Evolutionary conservation across 2,329 filamentous ascomycete species (phyloP).

Genomic region (Botrytis medusae): DNA sequence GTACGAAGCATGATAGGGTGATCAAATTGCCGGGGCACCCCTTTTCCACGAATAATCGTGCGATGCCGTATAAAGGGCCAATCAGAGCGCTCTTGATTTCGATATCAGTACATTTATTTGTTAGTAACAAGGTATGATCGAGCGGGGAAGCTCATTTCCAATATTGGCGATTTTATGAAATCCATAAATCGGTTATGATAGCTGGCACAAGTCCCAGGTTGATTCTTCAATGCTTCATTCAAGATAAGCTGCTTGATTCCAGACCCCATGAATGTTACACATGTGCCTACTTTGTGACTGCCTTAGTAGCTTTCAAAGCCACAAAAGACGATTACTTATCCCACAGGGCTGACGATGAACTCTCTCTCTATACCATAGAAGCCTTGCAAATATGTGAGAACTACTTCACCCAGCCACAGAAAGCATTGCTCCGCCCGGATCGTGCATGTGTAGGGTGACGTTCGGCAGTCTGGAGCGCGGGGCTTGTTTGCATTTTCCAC

Average conservation of each 20-base stretch:
- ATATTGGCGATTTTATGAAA: not conserved
- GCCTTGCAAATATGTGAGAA: slow-evolving; percentile 16
- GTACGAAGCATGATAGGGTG: slow-evolving; percentile 2
- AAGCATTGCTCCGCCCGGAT: slow-evolving; percentile 12
- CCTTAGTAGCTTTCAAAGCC: slow-evolving; percentile 11
- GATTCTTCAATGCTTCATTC: not conserved
- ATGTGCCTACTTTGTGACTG: not conserved
- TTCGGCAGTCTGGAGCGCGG: slow-evolving; percentile 17
- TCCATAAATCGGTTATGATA: not conserved
- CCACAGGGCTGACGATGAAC: slow-evolving; percentile 19
- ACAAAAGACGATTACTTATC: not conserved
- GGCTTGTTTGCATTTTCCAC: slow-evolving; percentile 16
- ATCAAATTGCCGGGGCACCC: not conserved
- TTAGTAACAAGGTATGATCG: not conserved
- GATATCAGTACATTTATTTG: not conserved
- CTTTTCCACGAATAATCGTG: not conserved
- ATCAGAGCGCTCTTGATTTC: not conserved
- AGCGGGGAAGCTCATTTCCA: slow-evolving; percentile 1
- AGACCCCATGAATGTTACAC: not conserved
- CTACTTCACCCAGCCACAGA: slow-evolving; percentile 17
- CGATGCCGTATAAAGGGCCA: slow-evolving; percentile 2
- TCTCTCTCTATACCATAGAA: slow-evolving; percentile 3
- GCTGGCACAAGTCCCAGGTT: not conserved
- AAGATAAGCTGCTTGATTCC: not conserved
- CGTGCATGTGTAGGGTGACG: slow-evolving; percentile 17